Base-by-base conservation (phyloP, 2,329 filamentous ascomycete genomes). In the Akanthomyces uredinophilus region DNA sequence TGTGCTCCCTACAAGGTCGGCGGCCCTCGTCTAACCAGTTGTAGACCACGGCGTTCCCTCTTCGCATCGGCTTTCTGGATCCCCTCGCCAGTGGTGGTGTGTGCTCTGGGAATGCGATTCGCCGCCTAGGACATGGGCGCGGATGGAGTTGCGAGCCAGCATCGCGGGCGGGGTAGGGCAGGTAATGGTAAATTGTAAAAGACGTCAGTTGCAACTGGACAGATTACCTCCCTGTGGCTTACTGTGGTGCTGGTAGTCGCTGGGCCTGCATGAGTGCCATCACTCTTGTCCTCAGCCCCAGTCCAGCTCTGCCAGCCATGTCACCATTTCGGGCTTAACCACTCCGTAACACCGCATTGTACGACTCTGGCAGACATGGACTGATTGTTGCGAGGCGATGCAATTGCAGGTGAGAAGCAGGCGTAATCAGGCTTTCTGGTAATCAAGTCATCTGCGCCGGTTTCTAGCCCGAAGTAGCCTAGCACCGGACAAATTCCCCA, bases 401-500 rank as follows among this genome's bases (percentile, higher is more conserved):
- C 22, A 54, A 29, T n/a, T 41, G 11, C 32, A 39, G 14, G 24
- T 5, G 16, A 24, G n/a, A 47, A 46, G 41, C 41, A 35, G 43
- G 32, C 3, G 35, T 37, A 50, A 47, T 39, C 55, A 49, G 44
- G 20, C 22, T 39, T 39, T 39, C 10, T 16, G 14, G n/a, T 35
- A 24, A 22, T 11, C n/a, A 32, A 29, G 29, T 57, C 35, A 39
- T 43, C 18, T 18, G 44, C 37, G 5, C 37, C 7, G 18, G 47
- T 50, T 32, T 13, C 22, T 35, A 44, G 47, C 57, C 37, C 35
- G 47, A 60, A 35, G 29, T n/a, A 39, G 39, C n/a, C 46, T 47
- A 58, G 47, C 27, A 51, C 49, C 39, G 57, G 49, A 20, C n/a
- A 53, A 27, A 41, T 59, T 41, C 29, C 55, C 55, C 55, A 49